Conservation (phyloP, 225 moss, liverwort and hornwort species). For the Polytrichum commune region DNA sequence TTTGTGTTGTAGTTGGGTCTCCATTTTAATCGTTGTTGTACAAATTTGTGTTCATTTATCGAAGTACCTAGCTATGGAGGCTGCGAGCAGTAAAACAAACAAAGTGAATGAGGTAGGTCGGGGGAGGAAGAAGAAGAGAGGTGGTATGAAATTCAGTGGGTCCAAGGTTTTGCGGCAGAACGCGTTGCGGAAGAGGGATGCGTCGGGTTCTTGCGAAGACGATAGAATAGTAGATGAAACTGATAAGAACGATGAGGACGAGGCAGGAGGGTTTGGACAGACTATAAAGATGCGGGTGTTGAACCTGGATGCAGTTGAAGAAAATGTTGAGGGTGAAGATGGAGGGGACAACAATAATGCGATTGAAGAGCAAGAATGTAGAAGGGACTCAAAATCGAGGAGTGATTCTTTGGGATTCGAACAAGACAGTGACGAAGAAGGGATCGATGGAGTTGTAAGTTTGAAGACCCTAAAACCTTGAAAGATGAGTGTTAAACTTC, state of each 20-base stretch:
- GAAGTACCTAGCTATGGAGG: too few relatives aligned
- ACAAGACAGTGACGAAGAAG: background rate
- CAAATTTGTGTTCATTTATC: too few relatives aligned
- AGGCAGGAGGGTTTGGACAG: background rate
- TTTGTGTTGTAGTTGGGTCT: too few relatives aligned
- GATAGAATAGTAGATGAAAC: background rate
- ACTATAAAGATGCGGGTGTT: background rate
- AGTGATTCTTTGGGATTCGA: background rate
- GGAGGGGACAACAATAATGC: constrained; percentile 1
- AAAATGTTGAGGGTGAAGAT: background rate
- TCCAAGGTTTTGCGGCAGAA: background rate
- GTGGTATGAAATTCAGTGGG: background rate
- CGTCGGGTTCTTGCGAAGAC: background rate
- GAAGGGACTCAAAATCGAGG: background rate
- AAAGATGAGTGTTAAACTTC: background rate
- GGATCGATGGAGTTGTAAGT: constrained; percentile 1
- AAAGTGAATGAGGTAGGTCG: too few relatives aligned
- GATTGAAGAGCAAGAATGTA: background rate
- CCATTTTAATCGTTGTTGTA: too few relatives aligned
- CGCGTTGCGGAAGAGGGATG: constrained; percentile 1
- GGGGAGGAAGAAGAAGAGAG: background rate
- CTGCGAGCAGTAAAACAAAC: too few relatives aligned
- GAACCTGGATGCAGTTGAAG: background rate
- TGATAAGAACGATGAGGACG: background rate
- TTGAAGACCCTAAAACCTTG: background rate